Percentiles rank a stretch among this genome's conserved stretches.
phyloP scores from a whole-genome alignment of 768 basidiomycete genomes.

The Kondoa subrosea region DNA sequence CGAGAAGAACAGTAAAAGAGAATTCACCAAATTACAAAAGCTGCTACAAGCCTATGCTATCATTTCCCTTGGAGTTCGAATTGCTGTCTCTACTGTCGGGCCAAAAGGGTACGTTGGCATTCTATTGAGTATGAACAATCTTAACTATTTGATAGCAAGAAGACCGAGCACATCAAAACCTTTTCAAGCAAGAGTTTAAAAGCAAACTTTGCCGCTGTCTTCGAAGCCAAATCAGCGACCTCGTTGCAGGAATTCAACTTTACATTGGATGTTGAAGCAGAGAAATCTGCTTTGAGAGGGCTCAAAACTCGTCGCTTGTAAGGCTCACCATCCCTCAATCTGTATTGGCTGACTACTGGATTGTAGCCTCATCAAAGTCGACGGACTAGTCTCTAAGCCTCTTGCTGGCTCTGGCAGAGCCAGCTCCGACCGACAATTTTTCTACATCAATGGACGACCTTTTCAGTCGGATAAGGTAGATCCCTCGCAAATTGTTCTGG shows the following conservation, averaged over 20 bases:
- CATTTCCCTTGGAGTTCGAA: slow-evolving; percentile 50
- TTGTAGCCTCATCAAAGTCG: slow-evolving; percentile 34
- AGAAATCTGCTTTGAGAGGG: slow-evolving; percentile 40
- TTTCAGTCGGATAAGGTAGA: slow-evolving; percentile 58
- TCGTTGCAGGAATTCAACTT: slow-evolving; percentile 58
- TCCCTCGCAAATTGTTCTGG: not conserved
- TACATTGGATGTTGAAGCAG: slow-evolving; percentile 50
- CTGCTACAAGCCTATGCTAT: slow-evolving; percentile 77
- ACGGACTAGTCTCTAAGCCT: slow-evolving; percentile 73
- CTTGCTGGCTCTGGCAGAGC: slow-evolving; percentile 54
- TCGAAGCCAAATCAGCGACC: slow-evolving; percentile 67
- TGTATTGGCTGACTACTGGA: not conserved
- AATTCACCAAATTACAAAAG: slow-evolving; percentile 67
- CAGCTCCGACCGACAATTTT: slow-evolving; percentile 72
- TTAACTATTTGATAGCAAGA: slow-evolving; percentile 28
- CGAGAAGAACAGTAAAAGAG: slow-evolving; percentile 69
- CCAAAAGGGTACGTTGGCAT: not conserved
- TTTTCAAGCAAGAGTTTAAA: slow-evolving; percentile 48
- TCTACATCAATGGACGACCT: slow-evolving; percentile 81
- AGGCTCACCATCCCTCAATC: slow-evolving; percentile 22
- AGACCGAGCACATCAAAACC: slow-evolving; percentile 51
- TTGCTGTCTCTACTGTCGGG: slow-evolving; percentile 51
- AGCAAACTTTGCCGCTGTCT: slow-evolving; percentile 54
- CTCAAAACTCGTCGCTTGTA: slow-evolving; percentile 18
- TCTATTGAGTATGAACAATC: slow-evolving; percentile 1